These are phyloP conservation scores for Conringia planisiliqua DNA, from an alignment of 345 rosid genomes.

Conservation along the genomic window DNA sequence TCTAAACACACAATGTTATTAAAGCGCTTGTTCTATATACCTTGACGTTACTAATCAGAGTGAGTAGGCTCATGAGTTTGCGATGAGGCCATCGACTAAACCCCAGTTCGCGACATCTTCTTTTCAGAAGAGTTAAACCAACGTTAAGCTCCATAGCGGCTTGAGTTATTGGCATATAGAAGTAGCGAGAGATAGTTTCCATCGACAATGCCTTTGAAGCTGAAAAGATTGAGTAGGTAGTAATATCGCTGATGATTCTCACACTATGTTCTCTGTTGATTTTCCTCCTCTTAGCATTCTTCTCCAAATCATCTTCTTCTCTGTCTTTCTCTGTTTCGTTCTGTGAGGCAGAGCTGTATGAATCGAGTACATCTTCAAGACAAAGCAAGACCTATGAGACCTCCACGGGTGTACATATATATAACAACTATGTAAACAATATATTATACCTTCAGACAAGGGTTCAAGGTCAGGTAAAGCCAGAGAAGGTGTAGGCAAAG, in stretches of 20 bases:
- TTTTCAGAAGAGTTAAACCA: constrained; percentile 65
- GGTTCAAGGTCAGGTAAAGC: constrained; percentile 35
- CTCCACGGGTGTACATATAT: not conserved
- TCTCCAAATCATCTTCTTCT: constrained; percentile 21
- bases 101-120: constrained; percentile 66
- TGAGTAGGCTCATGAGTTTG: constrained; percentile 60
- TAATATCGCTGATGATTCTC: constrained; percentile 11
- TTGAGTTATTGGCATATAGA: constrained; percentile 65
- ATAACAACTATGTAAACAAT: not conserved
- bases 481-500: constrained; percentile 32
- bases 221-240: not conserved
- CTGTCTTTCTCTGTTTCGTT: constrained; percentile 31
- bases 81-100: constrained; percentile 70
- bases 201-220: constrained; percentile 34
- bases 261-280: constrained; percentile 1
- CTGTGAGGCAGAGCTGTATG: constrained; percentile 32
- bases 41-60: constrained; percentile 53
- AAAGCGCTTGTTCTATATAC: constrained; percentile 24
- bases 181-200: constrained; percentile 44
- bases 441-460: constrained; percentile 32
- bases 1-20: not conserved
- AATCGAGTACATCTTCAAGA: constrained; percentile 23
- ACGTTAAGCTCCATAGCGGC: constrained; percentile 65
- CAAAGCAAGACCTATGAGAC: constrained; percentile 11
- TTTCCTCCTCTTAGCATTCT: constrained; percentile 12